Evolutionary conservation across 768 basidiomycete species (phyloP).

Genomic region (Agrocybe praecox): DNA sequence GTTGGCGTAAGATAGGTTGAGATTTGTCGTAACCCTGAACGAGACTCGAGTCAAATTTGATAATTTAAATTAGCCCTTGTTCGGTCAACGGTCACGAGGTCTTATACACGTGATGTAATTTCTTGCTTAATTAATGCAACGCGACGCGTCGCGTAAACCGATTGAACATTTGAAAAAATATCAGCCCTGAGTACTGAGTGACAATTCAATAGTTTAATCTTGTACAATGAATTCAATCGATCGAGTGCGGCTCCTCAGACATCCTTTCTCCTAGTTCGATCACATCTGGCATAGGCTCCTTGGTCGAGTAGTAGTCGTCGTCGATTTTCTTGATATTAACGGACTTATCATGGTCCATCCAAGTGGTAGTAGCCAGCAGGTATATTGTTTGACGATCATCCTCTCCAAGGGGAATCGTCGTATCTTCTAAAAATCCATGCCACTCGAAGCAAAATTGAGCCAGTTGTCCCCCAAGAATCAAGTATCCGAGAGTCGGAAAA

Average conservation of each 20-base stretch:
- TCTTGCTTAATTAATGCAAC: too few relatives aligned
- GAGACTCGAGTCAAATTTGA: too few relatives aligned
- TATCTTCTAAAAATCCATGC: constrained; percentile 37
- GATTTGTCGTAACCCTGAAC: too few relatives aligned
- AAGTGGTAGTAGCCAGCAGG: constrained; percentile 27
- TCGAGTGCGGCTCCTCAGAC: not conserved
- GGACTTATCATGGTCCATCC: constrained; percentile 23
- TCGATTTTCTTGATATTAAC: constrained; percentile 18
- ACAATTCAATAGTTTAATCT: too few relatives aligned
- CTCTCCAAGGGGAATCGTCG: constrained; percentile 36
- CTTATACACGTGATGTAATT: too few relatives aligned
- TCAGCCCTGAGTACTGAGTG: too few relatives aligned
- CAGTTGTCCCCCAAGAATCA: constrained; percentile 24
- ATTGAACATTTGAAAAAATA: too few relatives aligned
- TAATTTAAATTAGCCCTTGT: too few relatives aligned
- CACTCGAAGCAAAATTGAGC: constrained; percentile 35
- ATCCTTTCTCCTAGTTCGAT: not conserved
- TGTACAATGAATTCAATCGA: not conserved
- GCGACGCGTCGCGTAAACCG: too few relatives aligned
- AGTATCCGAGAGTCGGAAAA: constrained; percentile 24
- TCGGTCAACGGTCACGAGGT: too few relatives aligned
- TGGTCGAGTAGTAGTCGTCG: constrained; percentile 17
- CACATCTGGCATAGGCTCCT: not conserved
- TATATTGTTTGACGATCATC: constrained; percentile 43
- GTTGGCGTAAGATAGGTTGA: too few relatives aligned